phyloP scores from a whole-genome alignment of 1,284 basidiomycete species.

The Boletus semigastroideus region DNA sequence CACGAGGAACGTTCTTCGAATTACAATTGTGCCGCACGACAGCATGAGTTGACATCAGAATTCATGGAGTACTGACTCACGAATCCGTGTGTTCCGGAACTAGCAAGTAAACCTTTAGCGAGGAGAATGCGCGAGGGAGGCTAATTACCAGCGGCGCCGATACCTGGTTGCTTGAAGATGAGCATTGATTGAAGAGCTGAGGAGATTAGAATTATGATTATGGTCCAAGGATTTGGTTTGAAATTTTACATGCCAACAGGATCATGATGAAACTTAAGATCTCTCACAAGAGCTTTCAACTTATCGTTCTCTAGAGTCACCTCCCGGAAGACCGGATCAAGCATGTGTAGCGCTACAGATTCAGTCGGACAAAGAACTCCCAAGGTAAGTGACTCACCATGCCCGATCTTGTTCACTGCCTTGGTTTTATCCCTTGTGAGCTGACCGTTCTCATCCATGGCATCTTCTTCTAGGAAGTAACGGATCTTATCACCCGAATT shows the following conservation, averaged over 20 bases:
- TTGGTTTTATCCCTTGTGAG: constrained; percentile 76
- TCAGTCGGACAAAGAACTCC: background rate
- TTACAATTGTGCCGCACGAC: background rate
- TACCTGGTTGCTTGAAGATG: constrained; percentile 86
- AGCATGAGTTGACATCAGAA: constrained; percentile 1
- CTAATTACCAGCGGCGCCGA: constrained; percentile 79
- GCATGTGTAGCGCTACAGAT: constrained; percentile 68
- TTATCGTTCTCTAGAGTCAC: constrained; percentile 77
- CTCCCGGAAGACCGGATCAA: constrained; percentile 78
- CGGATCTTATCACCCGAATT: constrained; percentile 90
- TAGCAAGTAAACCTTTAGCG: constrained; percentile 24
- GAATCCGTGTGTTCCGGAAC: constrained; percentile 83
- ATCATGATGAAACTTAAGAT: constrained; percentile 78
- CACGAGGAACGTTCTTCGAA: constrained; percentile 69
- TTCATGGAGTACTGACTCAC: constrained; percentile 44
- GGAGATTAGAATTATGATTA: background rate
- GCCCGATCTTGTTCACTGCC: constrained; percentile 83
- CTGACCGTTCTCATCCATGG: constrained; percentile 60
- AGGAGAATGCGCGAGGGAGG: constrained; percentile 1
- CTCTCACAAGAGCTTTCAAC: constrained; percentile 65
- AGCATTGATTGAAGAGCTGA: constrained; percentile 94
- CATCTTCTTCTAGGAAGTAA: constrained; percentile 86
- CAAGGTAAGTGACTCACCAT: constrained; percentile 48
- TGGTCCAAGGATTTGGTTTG: background rate
- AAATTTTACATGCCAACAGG: constrained; percentile 61